A percentile compares a stretch with the other conserved stretches of the same genome.
phyloP scores from a whole-genome alignment of 352 stramenopile genomes.

The Pythium brachiatum region DNA sequence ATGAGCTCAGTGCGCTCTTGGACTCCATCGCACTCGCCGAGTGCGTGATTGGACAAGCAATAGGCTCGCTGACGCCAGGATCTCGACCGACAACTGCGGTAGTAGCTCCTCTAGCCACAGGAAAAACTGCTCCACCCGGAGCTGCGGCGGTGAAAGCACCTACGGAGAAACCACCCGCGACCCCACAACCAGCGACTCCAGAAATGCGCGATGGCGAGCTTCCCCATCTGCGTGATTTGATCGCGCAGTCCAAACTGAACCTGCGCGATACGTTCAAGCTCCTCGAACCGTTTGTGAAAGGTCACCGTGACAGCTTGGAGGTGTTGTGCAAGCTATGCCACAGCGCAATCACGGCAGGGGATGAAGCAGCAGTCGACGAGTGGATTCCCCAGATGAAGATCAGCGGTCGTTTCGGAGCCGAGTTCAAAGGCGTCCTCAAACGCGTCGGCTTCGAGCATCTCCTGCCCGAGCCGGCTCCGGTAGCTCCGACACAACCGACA shows the following conservation, averaged over 20 bases:
- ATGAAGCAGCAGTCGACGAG: slow-evolving; percentile 19
- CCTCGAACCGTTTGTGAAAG: slow-evolving; percentile 18
- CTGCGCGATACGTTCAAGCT: slow-evolving; percentile 23
- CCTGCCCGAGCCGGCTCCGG: slow-evolving; percentile 28
- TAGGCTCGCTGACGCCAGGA: background rate
- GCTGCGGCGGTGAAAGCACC: slow-evolving; percentile 1
- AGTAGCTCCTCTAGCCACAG: background rate
- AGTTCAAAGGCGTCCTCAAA: slow-evolving; percentile 36
- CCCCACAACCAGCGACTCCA: slow-evolving; percentile 28
- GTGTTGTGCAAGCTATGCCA: slow-evolving; percentile 25
- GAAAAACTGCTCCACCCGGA: background rate
- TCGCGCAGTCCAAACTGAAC: slow-evolving; percentile 31
- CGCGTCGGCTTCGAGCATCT: slow-evolving; percentile 32
- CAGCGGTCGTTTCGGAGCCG: slow-evolving; percentile 29
- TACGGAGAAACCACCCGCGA: background rate
- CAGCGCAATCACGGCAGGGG: slow-evolving; percentile 10
- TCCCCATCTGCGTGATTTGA: slow-evolving; percentile 34
- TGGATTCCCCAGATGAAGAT: slow-evolving; percentile 38
- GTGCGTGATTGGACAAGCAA: slow-evolving; percentile 1
- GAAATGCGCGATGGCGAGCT: slow-evolving; percentile 14
- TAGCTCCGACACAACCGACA: background rate
- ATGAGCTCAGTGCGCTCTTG: slow-evolving; percentile 11
- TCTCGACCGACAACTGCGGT: slow-evolving; percentile 9
- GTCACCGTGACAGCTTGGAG: slow-evolving; percentile 8
- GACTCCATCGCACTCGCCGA: slow-evolving; percentile 20